Percentiles rank a stretch among this genome's conserved stretches.
Evolutionary conservation across 2,329 filamentous ascomycete genomes (phyloP).

Genomic region (Fusarium mangiferae): DNA sequence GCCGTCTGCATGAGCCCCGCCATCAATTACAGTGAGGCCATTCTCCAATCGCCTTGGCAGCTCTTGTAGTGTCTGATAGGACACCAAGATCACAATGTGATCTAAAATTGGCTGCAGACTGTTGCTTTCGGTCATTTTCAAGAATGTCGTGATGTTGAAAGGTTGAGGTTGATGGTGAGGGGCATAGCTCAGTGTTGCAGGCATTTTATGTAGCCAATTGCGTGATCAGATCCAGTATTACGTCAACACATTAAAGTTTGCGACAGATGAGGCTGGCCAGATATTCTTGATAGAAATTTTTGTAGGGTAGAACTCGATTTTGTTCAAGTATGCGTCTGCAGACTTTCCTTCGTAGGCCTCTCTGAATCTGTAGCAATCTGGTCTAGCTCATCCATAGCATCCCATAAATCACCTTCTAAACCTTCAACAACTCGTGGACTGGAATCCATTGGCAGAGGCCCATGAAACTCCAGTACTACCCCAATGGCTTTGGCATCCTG

Average conservation of each 20-base stretch:
- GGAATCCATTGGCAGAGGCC: background rate
- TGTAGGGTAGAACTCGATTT: background rate
- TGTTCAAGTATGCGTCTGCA: fast-evolving
- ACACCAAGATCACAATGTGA: constrained; percentile 26
- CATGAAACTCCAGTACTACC: fast-evolving
- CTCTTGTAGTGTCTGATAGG: constrained; percentile 11
- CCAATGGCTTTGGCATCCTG: background rate
- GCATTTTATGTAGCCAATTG: background rate
- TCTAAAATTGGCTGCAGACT: constrained; percentile 7
- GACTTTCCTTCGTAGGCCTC: fast-evolving
- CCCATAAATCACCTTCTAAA: background rate
- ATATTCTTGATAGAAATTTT: fast-evolving
- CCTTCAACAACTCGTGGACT: too few species aligned
- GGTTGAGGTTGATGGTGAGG: background rate
- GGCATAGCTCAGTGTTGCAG: background rate
- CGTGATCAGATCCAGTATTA: constrained; percentile 17
- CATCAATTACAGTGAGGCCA: constrained; percentile 20
- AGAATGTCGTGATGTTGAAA: too few species aligned
- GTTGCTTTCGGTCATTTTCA: background rate
- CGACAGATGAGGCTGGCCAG: background rate
- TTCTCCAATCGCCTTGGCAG: constrained; percentile 4
- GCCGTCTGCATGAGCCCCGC: constrained; percentile 20
- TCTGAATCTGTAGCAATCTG: background rate
- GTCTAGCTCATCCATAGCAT: background rate
- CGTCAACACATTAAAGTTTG: background rate